Conservation (phyloP, 2,329 filamentous ascomycete genomes). For the Colletotrichum sp. region DNA sequence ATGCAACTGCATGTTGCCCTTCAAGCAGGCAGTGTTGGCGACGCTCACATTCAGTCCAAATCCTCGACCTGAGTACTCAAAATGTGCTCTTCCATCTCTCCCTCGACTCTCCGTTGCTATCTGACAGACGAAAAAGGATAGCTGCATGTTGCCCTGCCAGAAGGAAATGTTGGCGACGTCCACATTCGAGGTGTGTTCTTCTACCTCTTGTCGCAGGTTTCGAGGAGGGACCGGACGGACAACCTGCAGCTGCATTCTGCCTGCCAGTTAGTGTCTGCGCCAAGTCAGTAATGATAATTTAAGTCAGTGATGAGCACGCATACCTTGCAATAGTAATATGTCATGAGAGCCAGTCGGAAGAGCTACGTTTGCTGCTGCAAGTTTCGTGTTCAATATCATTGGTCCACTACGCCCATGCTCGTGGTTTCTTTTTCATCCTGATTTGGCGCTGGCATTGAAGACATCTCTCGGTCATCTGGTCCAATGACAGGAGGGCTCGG, state of each 20-base stretch:
- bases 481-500: background rate
- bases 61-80: conserved; percentile 48
- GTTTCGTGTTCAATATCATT: background rate
- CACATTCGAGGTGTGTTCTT: background rate
- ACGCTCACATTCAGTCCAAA: conserved; percentile 89
- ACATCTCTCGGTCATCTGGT: background rate
- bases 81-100: too few species aligned
- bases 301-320: background rate
- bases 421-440: background rate
- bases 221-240: background rate
- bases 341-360: background rate
- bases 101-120: too few species aligned
- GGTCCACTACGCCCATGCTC: background rate
- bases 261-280: background rate
- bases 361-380: background rate
- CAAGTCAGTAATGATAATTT: background rate
- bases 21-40: conserved; percentile 90
- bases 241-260: background rate
- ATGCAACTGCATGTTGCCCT: conserved; percentile 3
- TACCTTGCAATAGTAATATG: background rate
- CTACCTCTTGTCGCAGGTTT: background rate
- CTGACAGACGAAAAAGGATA: conserved; percentile 11
- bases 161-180: conserved; percentile 88
- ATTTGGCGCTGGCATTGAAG: background rate
- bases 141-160: conserved; percentile 60